Evolutionary conservation across 164 flowering plant genomes (phyloP).

Genomic region (Nymphaea thermarum): DNA sequence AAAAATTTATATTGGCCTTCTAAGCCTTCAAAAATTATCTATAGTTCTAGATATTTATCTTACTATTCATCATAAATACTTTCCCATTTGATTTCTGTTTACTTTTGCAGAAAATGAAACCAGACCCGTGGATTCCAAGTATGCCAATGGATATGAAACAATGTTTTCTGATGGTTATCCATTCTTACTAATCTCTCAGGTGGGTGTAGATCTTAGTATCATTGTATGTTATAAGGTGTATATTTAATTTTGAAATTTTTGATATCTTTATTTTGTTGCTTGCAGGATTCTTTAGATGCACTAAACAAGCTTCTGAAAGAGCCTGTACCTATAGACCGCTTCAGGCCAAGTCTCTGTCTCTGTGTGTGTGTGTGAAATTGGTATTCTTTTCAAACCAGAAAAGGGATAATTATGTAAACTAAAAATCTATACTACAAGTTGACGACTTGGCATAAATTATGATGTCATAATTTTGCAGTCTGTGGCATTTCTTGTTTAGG

Average conservation of each 20-base stretch:
- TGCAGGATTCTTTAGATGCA: constrained; percentile 75
- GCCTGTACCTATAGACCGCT: constrained; percentile 71
- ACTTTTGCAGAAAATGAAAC: constrained; percentile 48
- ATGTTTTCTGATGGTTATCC: constrained; percentile 67
- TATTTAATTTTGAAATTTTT: neutral
- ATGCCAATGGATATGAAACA: constrained; percentile 47
- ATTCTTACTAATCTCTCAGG: constrained; percentile 69
- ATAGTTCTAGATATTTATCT: too few species aligned
- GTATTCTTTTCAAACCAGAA: too few species aligned
- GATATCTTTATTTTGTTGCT: constrained; percentile 1
- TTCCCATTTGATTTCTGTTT: neutral
- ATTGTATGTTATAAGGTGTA: neutral
- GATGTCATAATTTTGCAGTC: too few species aligned
- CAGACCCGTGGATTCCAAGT: constrained; percentile 57
- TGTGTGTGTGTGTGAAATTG: too few species aligned
- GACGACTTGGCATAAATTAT: too few species aligned
- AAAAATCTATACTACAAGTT: too few species aligned
- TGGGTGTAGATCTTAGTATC: constrained; percentile 11
- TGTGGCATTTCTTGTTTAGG: too few species aligned
- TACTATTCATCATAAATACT: neutral
- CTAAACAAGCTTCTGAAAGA: constrained; percentile 55
- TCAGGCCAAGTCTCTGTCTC: constrained; percentile 71
- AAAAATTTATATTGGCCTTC: neutral
- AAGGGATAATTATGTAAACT: too few species aligned
- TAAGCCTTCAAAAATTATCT: neutral